A percentile compares a stretch with the other conserved stretches of the same genome.
Evolutionary conservation across 108 stramenopile genomes (phyloP).

Genomic region (Cyclotella sp.): DNA sequence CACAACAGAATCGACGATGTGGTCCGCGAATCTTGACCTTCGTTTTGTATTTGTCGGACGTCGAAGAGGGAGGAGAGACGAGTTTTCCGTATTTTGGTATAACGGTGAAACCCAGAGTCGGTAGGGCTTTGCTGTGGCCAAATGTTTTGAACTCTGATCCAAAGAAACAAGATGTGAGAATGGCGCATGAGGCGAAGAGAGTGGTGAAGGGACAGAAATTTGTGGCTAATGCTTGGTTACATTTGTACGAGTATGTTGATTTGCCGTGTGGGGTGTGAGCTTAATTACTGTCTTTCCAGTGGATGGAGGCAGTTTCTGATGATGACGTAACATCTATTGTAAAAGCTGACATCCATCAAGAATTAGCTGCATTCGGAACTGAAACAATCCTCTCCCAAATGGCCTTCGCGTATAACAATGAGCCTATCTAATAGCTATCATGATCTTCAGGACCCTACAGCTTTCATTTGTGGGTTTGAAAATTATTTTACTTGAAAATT

Average conservation of each 20-base stretch:
- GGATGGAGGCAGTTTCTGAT: too few relatives aligned
- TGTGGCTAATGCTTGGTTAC: constrained; percentile 68
- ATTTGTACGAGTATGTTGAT: constrained; percentile 41
- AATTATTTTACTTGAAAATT: too few relatives aligned
- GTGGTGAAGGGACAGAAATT: constrained; percentile 61
- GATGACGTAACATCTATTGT: too few relatives aligned
- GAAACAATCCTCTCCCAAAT: too few relatives aligned
- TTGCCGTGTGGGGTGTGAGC: too few relatives aligned
- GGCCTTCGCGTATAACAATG: too few relatives aligned
- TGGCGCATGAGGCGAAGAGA: constrained; percentile 57
- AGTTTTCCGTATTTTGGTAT: constrained; percentile 45
- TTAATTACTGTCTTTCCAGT: too few relatives aligned
- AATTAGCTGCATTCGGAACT: too few relatives aligned
- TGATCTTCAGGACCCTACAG: too few relatives aligned
- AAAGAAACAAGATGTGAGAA: constrained; percentile 43
- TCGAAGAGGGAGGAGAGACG: constrained; percentile 69
- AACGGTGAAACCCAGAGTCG: constrained; percentile 43
- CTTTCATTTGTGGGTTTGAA: too few relatives aligned
- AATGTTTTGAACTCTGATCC: constrained; percentile 54
- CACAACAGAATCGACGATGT: constrained; percentile 35
- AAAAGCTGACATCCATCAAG: too few relatives aligned
- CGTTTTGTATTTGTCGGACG: constrained; percentile 75
- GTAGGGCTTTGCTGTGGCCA: constrained; percentile 64
- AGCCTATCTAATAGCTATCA: too few relatives aligned
- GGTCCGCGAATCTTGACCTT: constrained; percentile 86